Conservation (phyloP, 306 rosid species). For the Boehmeria nivea region DNA sequence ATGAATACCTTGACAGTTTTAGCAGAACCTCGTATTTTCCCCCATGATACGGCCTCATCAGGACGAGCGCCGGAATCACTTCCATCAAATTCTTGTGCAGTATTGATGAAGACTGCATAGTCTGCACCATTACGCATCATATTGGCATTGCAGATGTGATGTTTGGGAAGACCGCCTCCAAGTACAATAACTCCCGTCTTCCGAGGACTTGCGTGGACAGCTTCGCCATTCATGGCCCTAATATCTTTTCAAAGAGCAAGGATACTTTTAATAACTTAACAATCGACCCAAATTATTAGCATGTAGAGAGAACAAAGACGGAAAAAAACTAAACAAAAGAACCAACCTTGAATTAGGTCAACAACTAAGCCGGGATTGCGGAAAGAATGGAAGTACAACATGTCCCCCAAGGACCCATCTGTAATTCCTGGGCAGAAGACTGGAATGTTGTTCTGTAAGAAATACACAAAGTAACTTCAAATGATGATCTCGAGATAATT, state of each 20-base stretch:
- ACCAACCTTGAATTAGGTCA: constrained; percentile 72
- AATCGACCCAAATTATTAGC: neutral
- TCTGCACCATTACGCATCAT: constrained; percentile 98
- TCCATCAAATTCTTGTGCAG: constrained; percentile 94
- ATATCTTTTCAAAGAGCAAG: constrained; percentile 56
- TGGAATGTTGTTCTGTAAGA: constrained; percentile 75
- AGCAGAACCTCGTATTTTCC: constrained; percentile 79
- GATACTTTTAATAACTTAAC: neutral
- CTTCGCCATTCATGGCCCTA: constrained; percentile 86
- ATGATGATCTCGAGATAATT: neutral
- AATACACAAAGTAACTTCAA: constrained; percentile 6
- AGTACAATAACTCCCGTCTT: constrained; percentile 90
- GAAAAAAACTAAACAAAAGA: neutral
- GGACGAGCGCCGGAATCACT: constrained; percentile 95
- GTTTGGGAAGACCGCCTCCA: constrained; percentile 95
- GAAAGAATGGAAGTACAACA: constrained; percentile 87
- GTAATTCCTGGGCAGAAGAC: constrained; percentile 92
- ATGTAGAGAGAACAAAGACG: too few relatives aligned
- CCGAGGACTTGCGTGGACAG: constrained; percentile 78
- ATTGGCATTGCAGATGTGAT: constrained; percentile 98
- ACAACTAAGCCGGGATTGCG: constrained; percentile 72
- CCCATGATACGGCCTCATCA: constrained; percentile 97
- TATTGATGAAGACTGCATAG: constrained; percentile 80
- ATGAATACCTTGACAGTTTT: constrained; percentile 72
- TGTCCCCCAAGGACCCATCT: constrained; percentile 95